A percentile compares a stretch with the other conserved stretches of the same genome.
phyloP scores from a whole-genome alignment of 2,329 filamentous ascomycete genomes.

The Pseudocercospora cruenta region DNA sequence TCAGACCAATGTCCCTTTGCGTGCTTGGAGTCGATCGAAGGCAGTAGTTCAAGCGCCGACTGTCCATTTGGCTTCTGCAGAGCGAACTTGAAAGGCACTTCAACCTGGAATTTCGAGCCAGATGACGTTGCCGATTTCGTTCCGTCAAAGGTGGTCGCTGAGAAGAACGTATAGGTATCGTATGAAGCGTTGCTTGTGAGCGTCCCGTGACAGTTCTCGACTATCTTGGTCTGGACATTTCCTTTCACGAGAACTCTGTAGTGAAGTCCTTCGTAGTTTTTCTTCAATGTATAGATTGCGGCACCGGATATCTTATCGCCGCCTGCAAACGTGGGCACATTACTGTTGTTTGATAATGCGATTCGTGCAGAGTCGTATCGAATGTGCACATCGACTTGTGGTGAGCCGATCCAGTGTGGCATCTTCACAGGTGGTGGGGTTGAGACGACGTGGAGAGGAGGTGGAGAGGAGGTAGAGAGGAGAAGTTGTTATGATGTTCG shows the following conservation, averaged over 20 bases:
- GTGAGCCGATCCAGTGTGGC: slow-evolving; percentile 14
- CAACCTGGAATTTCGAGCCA: slow-evolving; percentile 3
- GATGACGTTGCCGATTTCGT: background rate
- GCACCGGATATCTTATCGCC: slow-evolving; percentile 14
- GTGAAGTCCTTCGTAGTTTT: slow-evolving; percentile 14
- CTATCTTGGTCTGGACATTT: slow-evolving; percentile 13
- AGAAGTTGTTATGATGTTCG: background rate
- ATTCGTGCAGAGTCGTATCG: background rate
- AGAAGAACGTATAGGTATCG: slow-evolving; percentile 20
- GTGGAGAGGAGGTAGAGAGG: too few relatives aligned
- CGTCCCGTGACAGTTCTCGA: slow-evolving; percentile 11
- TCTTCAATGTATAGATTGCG: slow-evolving; percentile 18
- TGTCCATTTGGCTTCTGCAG: slow-evolving; percentile 3
- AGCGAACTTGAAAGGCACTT: slow-evolving; percentile 20
- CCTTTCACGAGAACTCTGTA: slow-evolving; percentile 20
- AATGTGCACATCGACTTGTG: slow-evolving; percentile 9
- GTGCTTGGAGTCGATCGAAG: slow-evolving; percentile 20
- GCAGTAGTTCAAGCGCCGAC: slow-evolving; percentile 8
- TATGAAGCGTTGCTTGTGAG: slow-evolving; percentile 14
- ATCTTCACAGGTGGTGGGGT: background rate
- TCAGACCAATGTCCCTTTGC: slow-evolving; percentile 16
- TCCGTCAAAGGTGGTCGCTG: slow-evolving; percentile 17
- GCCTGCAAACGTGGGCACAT: slow-evolving; percentile 14
- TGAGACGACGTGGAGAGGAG: background rate
- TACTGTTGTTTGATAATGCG: background rate